Conservation (phyloP, 1,139 yeast genomes). For the Casaregolazyma lundiana region DNA sequence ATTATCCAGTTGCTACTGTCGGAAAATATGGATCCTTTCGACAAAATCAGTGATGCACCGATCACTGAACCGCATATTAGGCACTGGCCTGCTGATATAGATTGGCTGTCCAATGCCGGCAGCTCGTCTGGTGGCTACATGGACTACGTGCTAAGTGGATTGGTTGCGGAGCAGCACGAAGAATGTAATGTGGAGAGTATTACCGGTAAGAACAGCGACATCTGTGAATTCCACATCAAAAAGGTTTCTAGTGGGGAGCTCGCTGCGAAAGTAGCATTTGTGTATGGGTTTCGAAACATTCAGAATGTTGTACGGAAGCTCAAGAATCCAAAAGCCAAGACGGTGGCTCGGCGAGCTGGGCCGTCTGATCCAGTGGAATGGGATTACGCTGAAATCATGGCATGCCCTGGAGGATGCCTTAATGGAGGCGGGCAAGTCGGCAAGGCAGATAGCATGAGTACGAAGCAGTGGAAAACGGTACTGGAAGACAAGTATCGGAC, state of each 20-base stretch:
- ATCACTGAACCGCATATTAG: neutral
- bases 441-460: conserved; percentile 37
- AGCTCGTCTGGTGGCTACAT: conserved; percentile 80
- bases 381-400: conserved; percentile 93
- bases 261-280: conserved; percentile 60
- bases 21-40: conserved; percentile 29
- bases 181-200: conserved; percentile 27
- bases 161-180: conserved; percentile 22
- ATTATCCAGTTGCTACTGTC: conserved; percentile 66
- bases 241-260: conserved; percentile 32
- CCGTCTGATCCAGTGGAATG: conserved; percentile 54
- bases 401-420: conserved; percentile 96
- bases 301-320: conserved; percentile 86
- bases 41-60: conserved; percentile 15
- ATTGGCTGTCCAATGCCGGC: conserved; percentile 75
- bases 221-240: conserved; percentile 60
- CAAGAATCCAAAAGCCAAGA: conserved; percentile 37
- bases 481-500: conserved; percentile 29
- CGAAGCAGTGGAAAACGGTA: conserved; percentile 33
- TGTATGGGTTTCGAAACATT: conserved; percentile 90
- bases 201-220: conserved; percentile 72
- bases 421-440: conserved; percentile 94
- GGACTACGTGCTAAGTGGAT: conserved; percentile 25
- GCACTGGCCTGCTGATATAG: conserved; percentile 21
- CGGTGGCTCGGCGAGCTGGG: conserved; percentile 17